Evolutionary conservation across 1,284 basidiomycete species (phyloP), one percentile per base, ranked within the genome.

Genomic region (Naganishia sp.): DNA sequence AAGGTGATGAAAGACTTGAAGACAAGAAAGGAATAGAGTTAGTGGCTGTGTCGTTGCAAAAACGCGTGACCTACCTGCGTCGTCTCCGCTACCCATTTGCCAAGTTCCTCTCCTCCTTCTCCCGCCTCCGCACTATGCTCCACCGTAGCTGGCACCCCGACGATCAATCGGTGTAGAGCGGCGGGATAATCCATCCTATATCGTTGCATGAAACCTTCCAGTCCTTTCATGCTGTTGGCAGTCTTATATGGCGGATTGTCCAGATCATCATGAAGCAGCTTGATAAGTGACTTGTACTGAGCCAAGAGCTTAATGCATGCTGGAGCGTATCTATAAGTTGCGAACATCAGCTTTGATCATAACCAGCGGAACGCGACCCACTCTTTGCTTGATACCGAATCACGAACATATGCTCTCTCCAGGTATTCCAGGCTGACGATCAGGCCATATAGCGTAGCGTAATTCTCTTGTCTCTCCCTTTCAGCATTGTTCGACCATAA

Each of bases 71-170:
- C 68, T 65, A 90, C 92, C 83, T 96, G 92, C 0, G 96, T 99
- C 4, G 94, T 97, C 79, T 98, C 94, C 5, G 95, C 95, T n/a
- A 99, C 93, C 88, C 91, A 93, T 79, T 97, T 95, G 35, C 91
- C 91, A 0, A 91, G 91, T 78, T 97, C 94, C 5, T 88, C 88
- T 1, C 79, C 79, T 0, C 74, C 57, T 84, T 90, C 50, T 83
- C 87, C 80, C 85, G 90, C 76, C 84, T 92, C 71, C 81, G 92
- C 77, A 9, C 81, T 80, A 76, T 99, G 95, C 77, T 98, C 94
- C 0, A 98, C 90, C 0, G 94, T 98, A 0, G 96, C 95, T 1
- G 95, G 95, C 0, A 98, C 93, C 10, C 95, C 95, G 2, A 98
- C 90, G 73, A 87, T 85, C 41, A 99, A 82, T 35, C 94, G 84